phyloP scores from a whole-genome alignment of 2,329 filamentous ascomycete genomes.

The Endocalyx cinctus region DNA sequence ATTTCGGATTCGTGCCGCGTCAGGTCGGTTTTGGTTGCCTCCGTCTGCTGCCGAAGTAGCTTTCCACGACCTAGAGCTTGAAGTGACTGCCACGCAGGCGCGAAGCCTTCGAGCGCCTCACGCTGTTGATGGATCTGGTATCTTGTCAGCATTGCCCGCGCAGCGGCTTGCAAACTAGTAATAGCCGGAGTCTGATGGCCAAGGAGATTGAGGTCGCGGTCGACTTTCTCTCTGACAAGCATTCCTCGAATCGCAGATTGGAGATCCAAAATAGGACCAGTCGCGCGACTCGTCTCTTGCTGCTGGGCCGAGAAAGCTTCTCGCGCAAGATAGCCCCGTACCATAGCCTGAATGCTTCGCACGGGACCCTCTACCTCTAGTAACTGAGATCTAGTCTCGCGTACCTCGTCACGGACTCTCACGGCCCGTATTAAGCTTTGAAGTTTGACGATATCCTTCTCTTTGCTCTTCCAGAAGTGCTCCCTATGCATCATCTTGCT shows the following conservation, averaged over 20 bases:
- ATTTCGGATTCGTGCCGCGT: conserved; percentile 38
- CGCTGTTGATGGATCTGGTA: conserved; percentile 46
- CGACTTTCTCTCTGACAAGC: conserved; percentile 54
- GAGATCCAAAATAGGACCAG: conserved; percentile 51
- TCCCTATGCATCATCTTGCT: conserved; percentile 58
- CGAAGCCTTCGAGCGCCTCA: conserved; percentile 46
- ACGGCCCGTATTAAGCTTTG: conserved; percentile 76
- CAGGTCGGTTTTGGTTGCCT: conserved; percentile 44
- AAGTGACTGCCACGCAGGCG: conserved; percentile 46
- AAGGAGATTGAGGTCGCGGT: conserved; percentile 22
- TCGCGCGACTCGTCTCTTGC: conserved; percentile 47
- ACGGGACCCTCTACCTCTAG: conserved; percentile 59
- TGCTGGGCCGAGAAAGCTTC: conserved; percentile 52
- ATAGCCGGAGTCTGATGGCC: conserved; percentile 18
- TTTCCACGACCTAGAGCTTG: conserved; percentile 45
- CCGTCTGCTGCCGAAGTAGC: conserved; percentile 39
- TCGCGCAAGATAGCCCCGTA: conserved; percentile 64
- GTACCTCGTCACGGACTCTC: conserved; percentile 57
- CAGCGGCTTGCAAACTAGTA: conserved; percentile 56
- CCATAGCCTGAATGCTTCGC: conserved; percentile 58
- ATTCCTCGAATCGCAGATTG: conserved; percentile 67
- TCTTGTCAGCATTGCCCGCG: conserved; percentile 58
- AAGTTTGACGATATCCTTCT: conserved; percentile 68
- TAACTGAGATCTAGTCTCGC: conserved; percentile 53
- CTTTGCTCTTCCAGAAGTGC: conserved; percentile 63